Base-by-base conservation (phyloP, 2,329 filamentous ascomycete genomes). In the Curvularia verruculosa region DNA sequence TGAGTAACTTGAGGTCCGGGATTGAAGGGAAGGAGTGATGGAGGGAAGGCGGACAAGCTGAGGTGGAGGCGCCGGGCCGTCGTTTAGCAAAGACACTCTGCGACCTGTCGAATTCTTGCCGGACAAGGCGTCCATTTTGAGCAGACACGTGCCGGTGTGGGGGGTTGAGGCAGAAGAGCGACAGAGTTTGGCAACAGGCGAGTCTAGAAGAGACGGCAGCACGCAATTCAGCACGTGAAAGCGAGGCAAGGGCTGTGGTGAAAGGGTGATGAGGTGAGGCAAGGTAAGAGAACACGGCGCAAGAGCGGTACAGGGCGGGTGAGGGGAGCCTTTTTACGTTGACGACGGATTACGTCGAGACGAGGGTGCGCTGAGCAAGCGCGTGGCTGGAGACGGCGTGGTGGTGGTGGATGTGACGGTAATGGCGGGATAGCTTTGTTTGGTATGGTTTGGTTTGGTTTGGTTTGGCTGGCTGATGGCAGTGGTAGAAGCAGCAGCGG, bases 61-160 rank as follows among this genome's bases (percentile, higher is more conserved):
- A 39, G 60, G 63, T 49, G 71, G 67, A 52, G 70, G 65, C 54
- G 70, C 70, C 60, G 66, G 65, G 71, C 74, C 76, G 71, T 81
- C 79, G 77, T 81, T 82, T 72, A 82, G 75, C 67, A 82, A 75
- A 69, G 80, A 82, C 70, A 82, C 79, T 69, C 76, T 79, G 69
- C 79, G 78, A 72, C 80, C 80, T 63, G 72, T 77, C 66, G 78
- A 77, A 71, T 82, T 80, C 75, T 77, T 81, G 75, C 79, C 80
- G 79, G 59, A 61, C 59, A 61, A 61, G 59, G 59, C 56, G 59
- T 82, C 80, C 80, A 82, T 82, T 74, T 74, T 72, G 60, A 61
- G 58, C 67, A 70, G 56, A 67, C 55, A 66, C 67, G 68, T 71
- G 71, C 68, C 69, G 61, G 64, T 59, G 64, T 15, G 12, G 23